Evolutionary conservation across 106 monocot genomes (phyloP).

Genomic region (Allium sativum): DNA sequence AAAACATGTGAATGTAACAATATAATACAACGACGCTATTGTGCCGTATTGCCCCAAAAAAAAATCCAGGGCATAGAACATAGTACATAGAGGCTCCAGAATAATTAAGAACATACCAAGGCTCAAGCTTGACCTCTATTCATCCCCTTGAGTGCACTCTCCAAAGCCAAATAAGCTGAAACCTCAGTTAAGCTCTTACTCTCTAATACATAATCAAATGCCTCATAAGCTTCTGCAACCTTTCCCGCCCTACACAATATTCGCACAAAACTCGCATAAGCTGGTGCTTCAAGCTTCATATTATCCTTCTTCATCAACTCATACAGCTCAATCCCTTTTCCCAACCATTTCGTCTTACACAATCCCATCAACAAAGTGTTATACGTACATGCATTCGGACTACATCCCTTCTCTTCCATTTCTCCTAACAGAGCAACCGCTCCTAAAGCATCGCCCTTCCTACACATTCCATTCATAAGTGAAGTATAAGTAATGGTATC

Average conservation of each 20-base stretch:
- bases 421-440: slow-evolving; percentile 47
- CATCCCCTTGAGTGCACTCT: slow-evolving; percentile 70
- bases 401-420: slow-evolving; percentile 84
- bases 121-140: slow-evolving; percentile 16
- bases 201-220: slow-evolving; percentile 80
- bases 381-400: slow-evolving; percentile 80
- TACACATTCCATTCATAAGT: slow-evolving; percentile 84
- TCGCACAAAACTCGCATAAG: slow-evolving; percentile 76
- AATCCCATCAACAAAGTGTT: slow-evolving; percentile 81
- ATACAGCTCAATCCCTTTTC: slow-evolving; percentile 64
- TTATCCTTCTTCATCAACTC: slow-evolving; percentile 33
- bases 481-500: slow-evolving; percentile 76
- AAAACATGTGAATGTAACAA: no score
- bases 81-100: no score
- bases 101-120: not conserved
- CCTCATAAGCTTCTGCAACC: slow-evolving; percentile 69
- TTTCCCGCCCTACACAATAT: slow-evolving; percentile 42
- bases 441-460: slow-evolving; percentile 66
- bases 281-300: slow-evolving; percentile 65
- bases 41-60: no score
- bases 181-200: slow-evolving; percentile 75
- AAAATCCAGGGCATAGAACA: no score
- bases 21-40: no score
- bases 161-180: slow-evolving; percentile 54
- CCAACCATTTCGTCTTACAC: slow-evolving; percentile 63